Evolutionary conservation across 2,329 filamentous ascomycete species (phyloP), one percentile per base, ranked within the genome.

Genomic region (Rhytidhysteron rufulum): DNA sequence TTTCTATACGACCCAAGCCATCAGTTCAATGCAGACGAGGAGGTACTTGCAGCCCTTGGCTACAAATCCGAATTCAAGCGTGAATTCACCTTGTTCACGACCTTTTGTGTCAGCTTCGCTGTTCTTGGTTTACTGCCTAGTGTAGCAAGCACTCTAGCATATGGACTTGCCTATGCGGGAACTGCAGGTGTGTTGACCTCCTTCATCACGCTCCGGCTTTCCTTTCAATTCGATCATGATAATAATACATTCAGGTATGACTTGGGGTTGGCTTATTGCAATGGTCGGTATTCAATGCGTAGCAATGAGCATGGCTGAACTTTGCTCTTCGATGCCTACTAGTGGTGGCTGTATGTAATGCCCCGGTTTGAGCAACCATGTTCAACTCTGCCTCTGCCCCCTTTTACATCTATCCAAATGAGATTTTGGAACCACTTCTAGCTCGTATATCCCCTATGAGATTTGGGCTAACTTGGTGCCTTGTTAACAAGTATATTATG

Each of bases 221-320:
- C 17, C 7, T 32, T 21, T 30, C 45, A 38, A 40, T 48, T 16
- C 21, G 16, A 18, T 19, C 16, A 34, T 15, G 24, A 24, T 24
- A 18, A 43, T 55, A 25, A 51, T 40, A 27, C 30, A 21, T 31
- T n/a, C 71, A 43, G 80, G 81, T 18, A 85, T 86, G 81, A 82
- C 81, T 2, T 88, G 84, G 84, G 85, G 84, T 4, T 88, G 85
- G 84, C 65, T 87, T 20, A 71, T 88, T 33, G 82, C 82, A 35
- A 85, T 86, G 76, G 50, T 82, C 4, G 86, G 86, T 30, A 85
- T 88, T 29, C 78, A 86, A 56, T 81, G 78, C 60, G 78, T 87
- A 41, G 83, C 84, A 7, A 74, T 80, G 64, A 77, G 60, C 19
- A 74, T 71, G 72, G 84, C 84, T 2, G 84, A 88, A 62, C 68